Base-by-base conservation (phyloP, 2,329 filamentous ascomycete species). In the Bipolaris cookei region DNA sequence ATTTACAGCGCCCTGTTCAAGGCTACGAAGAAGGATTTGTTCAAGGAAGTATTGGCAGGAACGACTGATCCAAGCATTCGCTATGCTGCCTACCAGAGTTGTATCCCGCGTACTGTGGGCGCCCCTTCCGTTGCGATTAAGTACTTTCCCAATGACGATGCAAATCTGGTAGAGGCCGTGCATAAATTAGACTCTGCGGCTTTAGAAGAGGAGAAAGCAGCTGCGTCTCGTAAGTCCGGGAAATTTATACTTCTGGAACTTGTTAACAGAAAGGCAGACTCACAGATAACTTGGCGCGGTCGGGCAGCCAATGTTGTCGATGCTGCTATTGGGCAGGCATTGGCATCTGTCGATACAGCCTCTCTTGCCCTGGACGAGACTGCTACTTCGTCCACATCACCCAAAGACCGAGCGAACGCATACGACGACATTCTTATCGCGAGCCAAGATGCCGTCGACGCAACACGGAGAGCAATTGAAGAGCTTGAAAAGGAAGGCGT, bases 61-160 rank as follows among this genome's bases (percentile, higher is more conserved):
- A 96, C 90, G 4, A 88, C 97, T 60, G 95, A 99, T 73, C 93
- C 93, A 1, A 96, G 92, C 61, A 91, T 99, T 69, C 89, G 94
- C 62, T 98, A 96, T 76, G 93, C 93, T 34, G 92, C 95, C 16
- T 98, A 98, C 75, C 92, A 97, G 76, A 84, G 92, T 73, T 90
- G 94, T 74, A 86, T 96, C 30, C 90, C 94, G 0, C 88, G 95
- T 41, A 97, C 92, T 2, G 86, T 92, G 51, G 88, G 93, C 2
- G 88, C 97, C 46, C 84, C 89, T 0, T 85, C 87, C 6, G 90
- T 98, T 62, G 90, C 91, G 2, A 88, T 88, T 66, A 88, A 90
- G 64, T 88, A 88, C 59, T 97, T 98, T 66, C 89, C 91, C 1
- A 80, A 81, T 10, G 84, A 86, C 21, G 84, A 92, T 59, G 70